Evolutionary conservation across 2,329 filamentous ascomycete genomes (phyloP), one percentile per base, ranked within the genome.

Genomic region (Clathrospora elynae): DNA sequence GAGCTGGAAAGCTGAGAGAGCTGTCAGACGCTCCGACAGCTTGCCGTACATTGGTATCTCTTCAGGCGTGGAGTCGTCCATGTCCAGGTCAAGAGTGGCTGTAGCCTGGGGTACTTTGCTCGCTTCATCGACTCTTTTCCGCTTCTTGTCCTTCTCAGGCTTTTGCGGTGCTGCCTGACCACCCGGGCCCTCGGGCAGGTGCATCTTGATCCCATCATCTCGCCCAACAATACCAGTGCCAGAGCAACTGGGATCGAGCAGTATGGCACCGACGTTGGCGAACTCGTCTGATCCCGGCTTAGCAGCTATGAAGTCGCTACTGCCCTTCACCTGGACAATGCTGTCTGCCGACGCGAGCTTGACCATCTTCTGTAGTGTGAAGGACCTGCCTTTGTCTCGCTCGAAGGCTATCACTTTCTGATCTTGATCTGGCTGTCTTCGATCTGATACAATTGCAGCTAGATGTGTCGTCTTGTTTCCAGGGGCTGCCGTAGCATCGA

Each of bases 381-480:
- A 80, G 0, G 89, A 86, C 38, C 93, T 81, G 16, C 74, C 71
- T 17, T 75, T 72, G 63, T 95, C 87, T 59, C 88, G 87, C 66
- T 95, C 90, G 59, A 90, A 93, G 0, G 90, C 90, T 54, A 84
- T 84, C 16, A 99, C 85, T 14, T 67, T 77, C 34, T 75, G 71
- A 9, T 48, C 31, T 10, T 42, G 34, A 7, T 43, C 45, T 6
- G 41, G n/a, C 46, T 42, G 38, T 57, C 56, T 65, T 72, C 72
- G 34, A 70, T 73, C 37, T 67, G 75, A 34, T 2, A 93, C 62
- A 4, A 96, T 82, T 2, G 90, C 87, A 0, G 91, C 90, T 32
- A 95, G 73, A 68, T 97, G 93, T 6, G 92, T 97, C 1, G 93
- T 97, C 73, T 99, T 99, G 70, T 99, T 99, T 5, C 93, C 93